phyloP scores from a whole-genome alignment of 2,329 filamentous ascomycete species.

The Cephalotrichum gorgonifer region DNA sequence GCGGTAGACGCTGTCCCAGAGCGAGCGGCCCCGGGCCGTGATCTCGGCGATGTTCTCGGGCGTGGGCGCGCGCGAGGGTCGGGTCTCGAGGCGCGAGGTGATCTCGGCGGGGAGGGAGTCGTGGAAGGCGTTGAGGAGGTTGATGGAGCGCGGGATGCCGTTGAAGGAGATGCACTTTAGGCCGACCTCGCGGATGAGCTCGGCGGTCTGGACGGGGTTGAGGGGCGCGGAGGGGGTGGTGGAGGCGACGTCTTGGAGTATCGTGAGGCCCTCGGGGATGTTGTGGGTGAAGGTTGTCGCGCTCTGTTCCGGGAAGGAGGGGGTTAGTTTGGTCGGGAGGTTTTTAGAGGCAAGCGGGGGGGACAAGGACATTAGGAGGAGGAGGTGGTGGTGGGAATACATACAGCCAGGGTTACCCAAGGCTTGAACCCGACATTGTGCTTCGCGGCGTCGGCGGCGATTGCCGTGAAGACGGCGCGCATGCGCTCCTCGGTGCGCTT shows the following conservation, averaged over 20 bases:
- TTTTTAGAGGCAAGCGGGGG: neutral
- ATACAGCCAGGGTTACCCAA: constrained; percentile 57
- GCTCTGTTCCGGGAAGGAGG: constrained; percentile 38
- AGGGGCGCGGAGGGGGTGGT: constrained; percentile 12
- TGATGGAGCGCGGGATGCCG: constrained; percentile 75
- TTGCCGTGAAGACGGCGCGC: constrained; percentile 49
- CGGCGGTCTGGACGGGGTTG: constrained; percentile 41
- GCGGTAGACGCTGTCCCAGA: constrained; percentile 71
- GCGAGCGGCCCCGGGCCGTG: constrained; percentile 45
- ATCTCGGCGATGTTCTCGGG: constrained; percentile 42
- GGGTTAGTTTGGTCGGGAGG: neutral
- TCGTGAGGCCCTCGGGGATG: constrained; percentile 62
- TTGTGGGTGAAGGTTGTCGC: constrained; percentile 81
- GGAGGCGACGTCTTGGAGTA: constrained; percentile 46
- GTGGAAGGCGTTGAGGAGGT: constrained; percentile 65
- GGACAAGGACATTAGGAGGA: neutral
- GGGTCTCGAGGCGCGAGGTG: constrained; percentile 39
- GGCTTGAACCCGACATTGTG: constrained; percentile 52
- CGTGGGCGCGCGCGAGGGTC: constrained; percentile 43
- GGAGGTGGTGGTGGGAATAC: constrained; percentile 8
- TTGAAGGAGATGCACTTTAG: constrained; percentile 74
- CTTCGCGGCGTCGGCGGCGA: constrained; percentile 52
- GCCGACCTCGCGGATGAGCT: constrained; percentile 65
- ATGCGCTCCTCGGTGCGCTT: constrained; percentile 55
- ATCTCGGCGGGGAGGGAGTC: constrained; percentile 49